Base-by-base conservation (phyloP, 2,329 filamentous ascomycete genomes). In the Arthrobotrys pseudoclavata region DNA sequence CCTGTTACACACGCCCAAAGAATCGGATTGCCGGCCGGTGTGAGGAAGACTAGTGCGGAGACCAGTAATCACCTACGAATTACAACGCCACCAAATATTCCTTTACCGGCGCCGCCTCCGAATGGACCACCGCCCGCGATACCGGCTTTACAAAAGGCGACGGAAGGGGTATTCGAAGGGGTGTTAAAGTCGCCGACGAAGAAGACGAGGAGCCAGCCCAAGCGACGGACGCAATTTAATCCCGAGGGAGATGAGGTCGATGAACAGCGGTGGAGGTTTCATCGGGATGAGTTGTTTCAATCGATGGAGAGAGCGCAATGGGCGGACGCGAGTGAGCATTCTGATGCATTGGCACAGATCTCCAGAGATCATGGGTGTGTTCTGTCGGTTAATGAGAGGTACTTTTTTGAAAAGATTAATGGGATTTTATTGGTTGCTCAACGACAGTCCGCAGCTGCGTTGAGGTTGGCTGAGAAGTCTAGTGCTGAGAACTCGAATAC, bases 401-500 rank as follows among this genome's bases (percentile, higher is more conserved):
- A 68, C 62, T 77, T 77, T 66, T 77, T 77, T 45, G 74, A 77
- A 52, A 77, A 77, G 62, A 77, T 77, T 26, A 77, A 77, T 57
- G 74, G 74, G n/a, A 77, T 77, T 9, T 52, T 77, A 42, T 50
- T 77, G 29, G 74, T 77, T 15, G 52, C 74, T n/a, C 74, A 77
- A 60, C 42, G 74, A n/a, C 74, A 77, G 37, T 71, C 67, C 0
- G 74, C 74, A 13, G 74, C 62, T n/a, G 74, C 74, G 4, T 31
- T 77, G 50, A 71, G 68, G 47, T 53, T 77, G 29, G 67, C 74
- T 24, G 74, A 77, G 47, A 77, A 71, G 40, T 67, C 60, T 9
- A 70, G 31, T 24, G 67, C 74, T 1, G 74, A 71, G 50, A 77
- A 77, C 26, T 77, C 74, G 37, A 77, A 77, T 52, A 77, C 74